Percentiles rank a stretch among this genome's conserved stretches.
These are phyloP conservation scores for Jamesozyma jinghongensis DNA, from an alignment of 805 yeast genomes.

Conservation along the genomic window DNA sequence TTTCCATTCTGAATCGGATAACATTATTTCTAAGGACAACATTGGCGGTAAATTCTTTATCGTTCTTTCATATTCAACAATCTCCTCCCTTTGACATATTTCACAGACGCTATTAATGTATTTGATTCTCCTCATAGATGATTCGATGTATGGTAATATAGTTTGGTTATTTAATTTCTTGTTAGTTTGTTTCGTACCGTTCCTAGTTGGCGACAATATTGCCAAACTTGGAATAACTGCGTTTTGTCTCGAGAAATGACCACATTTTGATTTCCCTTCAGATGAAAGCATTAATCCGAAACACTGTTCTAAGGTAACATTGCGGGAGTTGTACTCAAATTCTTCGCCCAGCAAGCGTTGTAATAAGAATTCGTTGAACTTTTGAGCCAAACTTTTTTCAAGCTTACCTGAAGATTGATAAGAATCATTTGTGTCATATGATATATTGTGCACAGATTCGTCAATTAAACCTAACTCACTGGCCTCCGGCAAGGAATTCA, in stretches of 20 bases:
- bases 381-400: constrained; percentile 16
- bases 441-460: constrained; percentile 27
- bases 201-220: constrained; percentile 22
- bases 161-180: constrained; percentile 31
- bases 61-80: constrained; percentile 43
- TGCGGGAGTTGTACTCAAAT: constrained; percentile 16
- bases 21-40: constrained; percentile 49
- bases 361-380: constrained; percentile 23
- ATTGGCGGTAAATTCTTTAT: constrained; percentile 56
- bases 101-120: constrained; percentile 48
- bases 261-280: constrained; percentile 18
- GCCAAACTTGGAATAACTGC: constrained; percentile 20
- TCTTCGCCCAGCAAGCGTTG: constrained; percentile 22
- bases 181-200: constrained; percentile 21
- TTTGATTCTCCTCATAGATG: constrained; percentile 44
- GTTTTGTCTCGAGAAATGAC: constrained; percentile 14
- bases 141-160: constrained; percentile 51
- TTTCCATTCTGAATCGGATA: constrained; percentile 47
- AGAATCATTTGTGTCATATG: constrained; percentile 13
- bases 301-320: constrained; percentile 23
- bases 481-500: constrained; percentile 42
- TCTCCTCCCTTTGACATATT: constrained; percentile 42
- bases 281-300: constrained; percentile 25
- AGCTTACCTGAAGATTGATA: constrained; percentile 5
- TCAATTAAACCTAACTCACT: constrained; percentile 43